These are phyloP conservation scores for Chenopodium suecicum DNA, from an alignment of 148 eudicot species.

Conservation along the genomic window DNA sequence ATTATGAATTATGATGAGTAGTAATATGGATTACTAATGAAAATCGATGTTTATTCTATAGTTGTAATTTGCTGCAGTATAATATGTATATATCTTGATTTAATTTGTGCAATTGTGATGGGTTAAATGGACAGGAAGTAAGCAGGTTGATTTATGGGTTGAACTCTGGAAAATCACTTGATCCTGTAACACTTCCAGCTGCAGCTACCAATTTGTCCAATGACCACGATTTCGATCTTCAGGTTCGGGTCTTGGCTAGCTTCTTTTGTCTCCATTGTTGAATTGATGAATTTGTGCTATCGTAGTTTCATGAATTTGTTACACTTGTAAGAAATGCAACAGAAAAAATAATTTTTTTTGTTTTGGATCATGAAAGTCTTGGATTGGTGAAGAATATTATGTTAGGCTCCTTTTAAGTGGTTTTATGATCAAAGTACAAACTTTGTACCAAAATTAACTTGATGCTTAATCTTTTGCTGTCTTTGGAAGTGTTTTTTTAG, in stretches of 20 bases:
- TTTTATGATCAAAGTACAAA: background rate
- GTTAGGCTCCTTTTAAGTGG: background rate
- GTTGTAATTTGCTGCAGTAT: too few species aligned
- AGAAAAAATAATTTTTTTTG: too few species aligned
- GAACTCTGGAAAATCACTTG: slow-evolving; percentile 80
- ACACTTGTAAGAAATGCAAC: background rate
- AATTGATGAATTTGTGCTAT: background rate
- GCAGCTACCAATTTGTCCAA: slow-evolving; percentile 55
- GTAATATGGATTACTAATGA: background rate
- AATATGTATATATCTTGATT: too few species aligned
- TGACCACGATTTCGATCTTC: slow-evolving; percentile 78
- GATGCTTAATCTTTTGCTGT: background rate
- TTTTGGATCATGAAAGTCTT: background rate
- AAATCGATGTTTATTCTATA: too few species aligned
- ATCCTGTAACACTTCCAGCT: slow-evolving; percentile 45
- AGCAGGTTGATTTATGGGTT: slow-evolving; percentile 78
- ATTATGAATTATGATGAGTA: background rate
- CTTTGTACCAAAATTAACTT: background rate
- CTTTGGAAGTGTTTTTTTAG: background rate
- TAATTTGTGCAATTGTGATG: background rate
- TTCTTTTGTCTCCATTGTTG: background rate
- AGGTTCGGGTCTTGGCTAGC: slow-evolving; percentile 38
- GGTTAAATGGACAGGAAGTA: slow-evolving; percentile 58
- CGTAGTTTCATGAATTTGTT: background rate
- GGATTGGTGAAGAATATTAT: background rate